A percentile compares a stretch with the other conserved stretches of the same genome.
Conservation (phyloP, 495 filamentous ascomycete species). For the Penicillium cosmopolitanum region DNA sequence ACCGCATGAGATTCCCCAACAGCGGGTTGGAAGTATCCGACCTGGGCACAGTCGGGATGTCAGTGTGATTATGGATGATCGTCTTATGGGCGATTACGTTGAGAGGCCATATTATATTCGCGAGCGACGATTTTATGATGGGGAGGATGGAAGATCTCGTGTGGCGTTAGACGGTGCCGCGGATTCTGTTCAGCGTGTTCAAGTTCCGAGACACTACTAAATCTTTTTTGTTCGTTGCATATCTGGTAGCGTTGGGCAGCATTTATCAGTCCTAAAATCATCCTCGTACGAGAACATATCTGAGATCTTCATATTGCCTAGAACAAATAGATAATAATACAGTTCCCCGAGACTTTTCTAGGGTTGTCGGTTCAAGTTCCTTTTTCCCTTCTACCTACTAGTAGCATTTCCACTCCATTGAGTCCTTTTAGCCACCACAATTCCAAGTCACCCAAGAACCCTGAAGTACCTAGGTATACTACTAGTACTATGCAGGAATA, state of each 20-base stretch:
- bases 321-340: too few species aligned
- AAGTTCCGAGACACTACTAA: conserved; percentile 11
- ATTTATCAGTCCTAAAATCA: not conserved
- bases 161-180: conserved; percentile 8
- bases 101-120: conserved; percentile 47
- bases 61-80: conserved; percentile 47
- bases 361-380: too few species aligned
- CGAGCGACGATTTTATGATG: conserved; percentile 45
- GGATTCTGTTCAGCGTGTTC: conserved; percentile 8
- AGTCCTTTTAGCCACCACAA: too few species aligned
- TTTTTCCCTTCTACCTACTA: too few species aligned
- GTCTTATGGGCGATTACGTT: conserved; percentile 44
- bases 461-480: too few species aligned
- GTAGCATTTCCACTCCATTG: too few species aligned
- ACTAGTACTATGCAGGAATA: too few species aligned
- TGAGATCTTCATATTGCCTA: too few species aligned
- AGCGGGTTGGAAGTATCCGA: conserved; percentile 55
- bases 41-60: conserved; percentile 44
- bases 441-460: too few species aligned
- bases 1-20: conserved; percentile 47
- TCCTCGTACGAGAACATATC: not conserved
- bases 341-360: too few species aligned
- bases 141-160: conserved; percentile 32
- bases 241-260: not conserved
- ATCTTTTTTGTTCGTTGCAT: not conserved